A percentile compares a stretch with the other conserved stretches of the same genome.
These are phyloP conservation scores for Erythrophleum ivorense DNA, from an alignment of 331 rosid genomes.

Conservation along the genomic window DNA sequence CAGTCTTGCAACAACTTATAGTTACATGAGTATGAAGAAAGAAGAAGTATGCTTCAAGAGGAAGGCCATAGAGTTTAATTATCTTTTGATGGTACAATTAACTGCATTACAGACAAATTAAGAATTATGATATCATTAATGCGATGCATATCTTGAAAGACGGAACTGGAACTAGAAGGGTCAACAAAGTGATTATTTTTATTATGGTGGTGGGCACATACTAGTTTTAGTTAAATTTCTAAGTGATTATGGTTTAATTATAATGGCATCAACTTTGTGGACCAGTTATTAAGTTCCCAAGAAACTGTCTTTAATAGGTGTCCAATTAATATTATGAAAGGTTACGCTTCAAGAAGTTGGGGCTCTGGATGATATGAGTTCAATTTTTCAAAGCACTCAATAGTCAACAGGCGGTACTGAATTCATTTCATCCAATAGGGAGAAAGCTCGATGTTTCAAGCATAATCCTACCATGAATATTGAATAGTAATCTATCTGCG, in stretches of 20 bases:
- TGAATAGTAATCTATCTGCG: too few relatives aligned
- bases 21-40: slow-evolving; percentile 5
- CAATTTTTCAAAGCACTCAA: too few relatives aligned
- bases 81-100: neutral
- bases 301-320: too few relatives aligned
- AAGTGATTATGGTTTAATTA: neutral
- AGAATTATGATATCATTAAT: neutral
- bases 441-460: too few relatives aligned
- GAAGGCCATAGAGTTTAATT: neutral
- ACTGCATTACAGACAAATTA: neutral
- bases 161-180: neutral
- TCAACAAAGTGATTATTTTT: neutral
- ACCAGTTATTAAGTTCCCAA: too few relatives aligned
- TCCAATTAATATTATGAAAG: too few relatives aligned
- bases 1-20: neutral
- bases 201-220: neutral
- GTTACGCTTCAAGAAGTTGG: too few relatives aligned
- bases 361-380: too few relatives aligned
- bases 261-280: neutral
- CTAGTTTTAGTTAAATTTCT: neutral
- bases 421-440: too few relatives aligned
- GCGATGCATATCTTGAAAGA: neutral
- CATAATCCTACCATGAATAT: too few relatives aligned
- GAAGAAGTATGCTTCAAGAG: slow-evolving; percentile 46
- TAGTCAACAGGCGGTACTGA: too few relatives aligned